Conservation (phyloP, 1,284 basidiomycete species). For the Abortiporus biennis region DNA sequence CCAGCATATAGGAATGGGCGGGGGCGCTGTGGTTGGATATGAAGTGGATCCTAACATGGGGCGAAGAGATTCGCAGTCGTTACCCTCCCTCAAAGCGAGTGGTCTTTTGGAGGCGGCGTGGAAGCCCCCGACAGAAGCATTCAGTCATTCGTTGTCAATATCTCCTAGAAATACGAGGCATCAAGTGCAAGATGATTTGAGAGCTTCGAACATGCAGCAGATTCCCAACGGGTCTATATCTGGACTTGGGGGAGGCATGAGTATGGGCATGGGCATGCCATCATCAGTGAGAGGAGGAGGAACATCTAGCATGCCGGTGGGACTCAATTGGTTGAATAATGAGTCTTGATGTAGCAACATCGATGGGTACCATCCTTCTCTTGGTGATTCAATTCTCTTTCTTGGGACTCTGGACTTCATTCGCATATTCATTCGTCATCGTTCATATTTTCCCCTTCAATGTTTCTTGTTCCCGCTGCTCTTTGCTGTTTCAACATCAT, state of each 20-base stretch:
- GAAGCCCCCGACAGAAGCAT: slow-evolving; percentile 23
- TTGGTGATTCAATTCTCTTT: too few species aligned
- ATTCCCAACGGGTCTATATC: background rate
- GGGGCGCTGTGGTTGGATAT: background rate
- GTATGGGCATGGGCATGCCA: too few species aligned
- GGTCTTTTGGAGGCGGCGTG: slow-evolving; percentile 53
- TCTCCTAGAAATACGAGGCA: slow-evolving; percentile 12
- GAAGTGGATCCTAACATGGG: background rate
- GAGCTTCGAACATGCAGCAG: background rate
- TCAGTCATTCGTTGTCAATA: slow-evolving; percentile 18
- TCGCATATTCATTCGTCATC: too few species aligned
- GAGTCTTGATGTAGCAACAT: slow-evolving; percentile 13
- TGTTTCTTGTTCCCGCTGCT: too few species aligned
- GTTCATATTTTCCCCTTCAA: too few species aligned
- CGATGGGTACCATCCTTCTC: too few species aligned
- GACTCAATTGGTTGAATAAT: slow-evolving; percentile 22
- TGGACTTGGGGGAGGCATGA: too few species aligned
- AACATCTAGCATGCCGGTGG: slow-evolving; percentile 17
- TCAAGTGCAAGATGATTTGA: background rate
- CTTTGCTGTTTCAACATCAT: too few species aligned
- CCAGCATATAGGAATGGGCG: background rate
- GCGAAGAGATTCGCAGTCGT: slow-evolving; percentile 29
- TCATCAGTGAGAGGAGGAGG: background rate
- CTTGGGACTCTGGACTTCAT: too few species aligned
- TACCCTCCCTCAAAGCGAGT: slow-evolving; percentile 69